Percentiles rank a stretch among this genome's conserved stretches.
Evolutionary conservation across 176 grass and related monocot genomes (phyloP).

Genomic region (Aegilops umbellulata): DNA sequence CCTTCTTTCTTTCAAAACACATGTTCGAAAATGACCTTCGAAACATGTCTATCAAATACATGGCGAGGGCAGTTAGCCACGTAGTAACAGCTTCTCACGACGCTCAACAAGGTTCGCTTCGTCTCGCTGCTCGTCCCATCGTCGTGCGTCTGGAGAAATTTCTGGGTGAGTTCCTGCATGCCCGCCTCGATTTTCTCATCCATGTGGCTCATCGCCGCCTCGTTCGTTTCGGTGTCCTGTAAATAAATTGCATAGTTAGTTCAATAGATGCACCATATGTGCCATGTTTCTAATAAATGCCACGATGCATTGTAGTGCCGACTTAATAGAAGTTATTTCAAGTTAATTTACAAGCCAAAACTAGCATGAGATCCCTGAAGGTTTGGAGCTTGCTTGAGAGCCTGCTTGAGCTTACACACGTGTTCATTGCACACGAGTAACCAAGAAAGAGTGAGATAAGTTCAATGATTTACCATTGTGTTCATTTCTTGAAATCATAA

Average conservation of each 20-base stretch:
- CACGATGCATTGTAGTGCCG: not conserved
- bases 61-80: slow-evolving; percentile 14
- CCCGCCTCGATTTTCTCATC: slow-evolving; percentile 16
- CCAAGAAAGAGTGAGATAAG: not conserved
- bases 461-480: not conserved
- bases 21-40: slow-evolving; percentile 42
- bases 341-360: not conserved
- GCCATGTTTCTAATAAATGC: not conserved
- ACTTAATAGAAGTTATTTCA: not conserved
- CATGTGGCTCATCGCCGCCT: not conserved
- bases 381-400: too few species aligned
- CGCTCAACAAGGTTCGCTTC: slow-evolving; percentile 41
- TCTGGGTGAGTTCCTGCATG: slow-evolving; percentile 48
- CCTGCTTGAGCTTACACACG: too few species aligned
- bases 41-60: slow-evolving; percentile 34
- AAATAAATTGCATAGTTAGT: not conserved
- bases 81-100: slow-evolving; percentile 52
- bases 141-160: slow-evolving; percentile 7
- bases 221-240: slow-evolving; percentile 1
- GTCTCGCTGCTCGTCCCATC: slow-evolving; percentile 6
- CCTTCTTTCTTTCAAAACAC: not conserved
- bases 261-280: not conserved
- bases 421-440: not conserved
- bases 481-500: not conserved
- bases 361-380: not conserved